phyloP scores from a whole-genome alignment of 441 rosid genomes.

The Corymbia calophylla region DNA sequence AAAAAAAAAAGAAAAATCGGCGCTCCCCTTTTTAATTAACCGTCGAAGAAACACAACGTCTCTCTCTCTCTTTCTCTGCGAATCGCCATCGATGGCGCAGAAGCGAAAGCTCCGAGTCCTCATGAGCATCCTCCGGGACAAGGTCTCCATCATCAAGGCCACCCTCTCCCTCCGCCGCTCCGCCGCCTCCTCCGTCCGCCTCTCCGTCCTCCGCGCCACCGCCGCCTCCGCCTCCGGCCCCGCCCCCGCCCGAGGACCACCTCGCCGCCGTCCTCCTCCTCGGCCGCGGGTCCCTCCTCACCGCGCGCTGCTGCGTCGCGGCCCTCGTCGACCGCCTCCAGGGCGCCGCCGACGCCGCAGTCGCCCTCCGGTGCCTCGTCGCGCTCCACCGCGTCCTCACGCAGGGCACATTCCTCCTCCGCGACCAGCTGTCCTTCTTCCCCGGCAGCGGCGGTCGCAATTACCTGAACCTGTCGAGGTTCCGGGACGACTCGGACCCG shows the following conservation, averaged over 20 bases:
- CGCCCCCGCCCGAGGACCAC: not conserved
- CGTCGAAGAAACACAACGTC: not conserved
- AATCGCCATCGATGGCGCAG: not conserved
- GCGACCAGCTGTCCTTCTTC: not conserved
- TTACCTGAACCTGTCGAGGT: constrained; percentile 2
- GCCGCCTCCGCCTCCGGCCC: not conserved
- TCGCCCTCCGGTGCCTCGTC: constrained; percentile 13
- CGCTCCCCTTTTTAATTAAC: not conserved
- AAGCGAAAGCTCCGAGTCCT: constrained; percentile 1
- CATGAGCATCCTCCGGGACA: constrained; percentile 6
- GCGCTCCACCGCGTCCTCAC: constrained; percentile 1
- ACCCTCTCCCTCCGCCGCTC: constrained; percentile 5
- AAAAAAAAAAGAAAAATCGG: not conserved
- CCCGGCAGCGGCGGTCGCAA: constrained; percentile 1
- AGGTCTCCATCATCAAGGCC: constrained; percentile 1
- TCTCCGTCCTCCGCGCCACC: constrained; percentile 7
- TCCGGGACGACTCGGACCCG: constrained; percentile 1
- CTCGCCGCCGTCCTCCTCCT: constrained; percentile 3
- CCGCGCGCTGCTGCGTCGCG: not conserved
- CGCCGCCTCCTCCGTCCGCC: not conserved
- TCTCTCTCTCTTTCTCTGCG: not conserved
- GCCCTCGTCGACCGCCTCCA: constrained; percentile 12
- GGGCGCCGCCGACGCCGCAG: constrained; percentile 2
- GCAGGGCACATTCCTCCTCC: not conserved
- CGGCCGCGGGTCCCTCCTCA: not conserved